A percentile compares a stretch with the other conserved stretches of the same genome.
Conservation (phyloP, 2,329 filamentous ascomycete genomes). For the Alternaria sp. region DNA sequence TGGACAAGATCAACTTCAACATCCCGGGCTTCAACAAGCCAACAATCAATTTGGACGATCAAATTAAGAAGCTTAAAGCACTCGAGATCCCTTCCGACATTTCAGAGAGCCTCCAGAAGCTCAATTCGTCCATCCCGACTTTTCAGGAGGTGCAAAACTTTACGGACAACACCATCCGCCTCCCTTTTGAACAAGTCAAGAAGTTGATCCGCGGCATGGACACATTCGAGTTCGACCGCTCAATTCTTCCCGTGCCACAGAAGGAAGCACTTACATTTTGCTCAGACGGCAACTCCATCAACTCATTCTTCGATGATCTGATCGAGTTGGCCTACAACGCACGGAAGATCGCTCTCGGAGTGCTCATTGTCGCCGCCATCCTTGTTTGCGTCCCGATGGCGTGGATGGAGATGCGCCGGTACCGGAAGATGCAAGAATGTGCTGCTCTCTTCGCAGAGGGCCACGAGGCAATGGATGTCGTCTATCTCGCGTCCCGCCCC, state of each 20-base stretch:
- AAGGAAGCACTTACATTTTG: constrained; percentile 89
- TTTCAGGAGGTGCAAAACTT: constrained; percentile 86
- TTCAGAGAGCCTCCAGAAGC: constrained; percentile 71
- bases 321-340: constrained; percentile 72
- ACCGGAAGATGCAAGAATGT: constrained; percentile 74
- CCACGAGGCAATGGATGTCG: constrained; percentile 83
- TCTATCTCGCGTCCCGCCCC: constrained; percentile 86
- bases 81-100: constrained; percentile 75
- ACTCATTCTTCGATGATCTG: constrained; percentile 81
- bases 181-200: constrained; percentile 84
- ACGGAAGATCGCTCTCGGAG: constrained; percentile 77
- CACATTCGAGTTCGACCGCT: constrained; percentile 78
- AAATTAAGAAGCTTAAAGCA: constrained; percentile 71
- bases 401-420: constrained; percentile 80
- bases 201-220: constrained; percentile 73
- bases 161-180: constrained; percentile 74
- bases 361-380: constrained; percentile 75
- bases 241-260: constrained; percentile 80
- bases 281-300: constrained; percentile 81
- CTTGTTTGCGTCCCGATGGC: constrained; percentile 80
- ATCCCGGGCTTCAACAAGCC: constrained; percentile 57
- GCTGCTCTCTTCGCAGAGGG: constrained; percentile 71
- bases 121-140: constrained; percentile 81
- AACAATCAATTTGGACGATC: constrained; percentile 70
- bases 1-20: constrained; percentile 53